Percentiles rank a stretch among this genome's conserved stretches.
Conservation (phyloP, 805 yeast species). For the Wickerhamiella dianesei region DNA sequence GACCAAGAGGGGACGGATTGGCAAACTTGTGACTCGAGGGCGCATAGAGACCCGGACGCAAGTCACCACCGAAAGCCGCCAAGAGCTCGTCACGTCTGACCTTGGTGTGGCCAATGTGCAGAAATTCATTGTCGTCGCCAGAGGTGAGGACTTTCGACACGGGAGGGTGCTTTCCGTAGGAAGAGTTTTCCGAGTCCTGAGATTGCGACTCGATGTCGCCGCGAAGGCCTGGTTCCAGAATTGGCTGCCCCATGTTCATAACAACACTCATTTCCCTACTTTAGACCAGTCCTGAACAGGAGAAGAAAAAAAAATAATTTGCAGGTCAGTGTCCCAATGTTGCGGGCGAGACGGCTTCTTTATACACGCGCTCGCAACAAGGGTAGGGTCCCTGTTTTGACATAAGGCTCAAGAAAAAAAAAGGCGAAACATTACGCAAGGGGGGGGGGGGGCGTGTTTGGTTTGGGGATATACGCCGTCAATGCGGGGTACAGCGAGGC, state of each 20-base stretch:
- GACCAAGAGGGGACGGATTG: conserved; percentile 53
- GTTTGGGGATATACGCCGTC: not conserved
- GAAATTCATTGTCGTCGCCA: conserved; percentile 17
- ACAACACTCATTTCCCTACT: not conserved
- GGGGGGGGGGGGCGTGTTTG: not conserved
- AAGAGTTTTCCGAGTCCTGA: not conserved
- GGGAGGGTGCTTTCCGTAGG: not conserved
- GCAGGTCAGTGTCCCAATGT: no score
- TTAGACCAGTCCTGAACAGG: no score
- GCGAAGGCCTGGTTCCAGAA: not conserved
- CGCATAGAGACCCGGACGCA: conserved; percentile 31
- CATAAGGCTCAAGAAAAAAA: not conserved
- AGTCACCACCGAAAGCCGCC: conserved; percentile 49
- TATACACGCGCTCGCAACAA: not conserved
- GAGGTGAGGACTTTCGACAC: conserved; percentile 7
- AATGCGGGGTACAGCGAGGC: not conserved
- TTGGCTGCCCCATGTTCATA: not conserved
- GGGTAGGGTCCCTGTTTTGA: not conserved
- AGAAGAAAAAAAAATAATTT: no score
- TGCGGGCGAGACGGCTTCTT: no score
- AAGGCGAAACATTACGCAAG: not conserved
- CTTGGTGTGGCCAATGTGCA: conserved; percentile 27
- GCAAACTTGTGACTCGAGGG: conserved; percentile 36
- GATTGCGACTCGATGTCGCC: not conserved
- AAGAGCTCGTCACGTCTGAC: conserved; percentile 43